These are phyloP conservation scores for Drechslerella coelobrocha DNA, from an alignment of 2,329 filamentous ascomycete species.

Conservation along the genomic window DNA sequence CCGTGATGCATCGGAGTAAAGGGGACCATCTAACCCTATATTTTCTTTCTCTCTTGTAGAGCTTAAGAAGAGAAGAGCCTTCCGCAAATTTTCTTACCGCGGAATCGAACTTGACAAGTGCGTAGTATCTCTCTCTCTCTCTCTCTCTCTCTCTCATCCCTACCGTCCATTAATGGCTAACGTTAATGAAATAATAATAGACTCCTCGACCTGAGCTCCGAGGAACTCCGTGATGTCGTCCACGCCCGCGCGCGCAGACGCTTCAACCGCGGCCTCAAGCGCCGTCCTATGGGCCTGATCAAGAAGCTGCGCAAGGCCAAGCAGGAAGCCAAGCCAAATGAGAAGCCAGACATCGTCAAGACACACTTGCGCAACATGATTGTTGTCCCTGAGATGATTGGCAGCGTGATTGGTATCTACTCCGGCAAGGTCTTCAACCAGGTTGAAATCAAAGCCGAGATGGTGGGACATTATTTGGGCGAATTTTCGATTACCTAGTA, in stretches of 20 bases:
- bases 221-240: conserved; percentile 98
- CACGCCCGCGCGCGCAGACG: conserved; percentile 97
- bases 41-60: conserved; percentile 63
- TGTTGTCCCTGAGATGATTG: conserved; percentile 99
- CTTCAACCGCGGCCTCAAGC: conserved; percentile 99
- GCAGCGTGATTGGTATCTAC: conserved; percentile 98
- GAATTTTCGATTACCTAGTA: conserved; percentile 99
- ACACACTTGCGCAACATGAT: conserved; percentile 99
- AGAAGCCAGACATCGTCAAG: conserved; percentile 99
- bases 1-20: conserved; percentile 49
- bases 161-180: too few relatives aligned
- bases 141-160: background rate
- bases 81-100: conserved; percentile 99
- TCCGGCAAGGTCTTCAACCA: conserved; percentile 99
- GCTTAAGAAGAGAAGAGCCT: conserved; percentile 99
- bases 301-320: conserved; percentile 99
- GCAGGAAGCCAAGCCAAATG: conserved; percentile 98
- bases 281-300: conserved; percentile 99
- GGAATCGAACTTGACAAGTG: conserved; percentile 99
- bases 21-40: conserved; percentile 53
- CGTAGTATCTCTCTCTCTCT: conserved; percentile 59
- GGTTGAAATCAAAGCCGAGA: conserved; percentile 99
- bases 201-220: conserved; percentile 97
- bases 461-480: conserved; percentile 99
- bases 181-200: conserved; percentile 62